phyloP scores from a whole-genome alignment of 192 early-diverging fungal genomes.

The Coemansia sp. region DNA sequence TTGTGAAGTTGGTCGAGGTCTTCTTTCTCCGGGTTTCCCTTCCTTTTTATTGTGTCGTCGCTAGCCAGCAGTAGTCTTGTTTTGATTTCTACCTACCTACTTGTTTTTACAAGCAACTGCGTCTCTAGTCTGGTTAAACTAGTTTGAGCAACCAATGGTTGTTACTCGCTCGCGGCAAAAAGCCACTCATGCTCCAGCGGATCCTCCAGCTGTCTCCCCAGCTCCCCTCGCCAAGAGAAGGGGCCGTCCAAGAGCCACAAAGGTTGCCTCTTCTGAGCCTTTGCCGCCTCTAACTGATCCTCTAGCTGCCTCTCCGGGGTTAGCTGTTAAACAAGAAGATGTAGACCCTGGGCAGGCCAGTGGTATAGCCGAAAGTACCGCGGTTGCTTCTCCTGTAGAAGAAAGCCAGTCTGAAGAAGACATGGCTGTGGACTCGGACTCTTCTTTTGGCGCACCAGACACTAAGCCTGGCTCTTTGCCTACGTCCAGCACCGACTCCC shows the following conservation, averaged over 20 bases:
- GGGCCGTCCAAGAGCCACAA: background rate
- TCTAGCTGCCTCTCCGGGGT: background rate
- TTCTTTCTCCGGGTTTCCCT: no score
- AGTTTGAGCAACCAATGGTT: background rate
- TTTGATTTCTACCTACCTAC: no score
- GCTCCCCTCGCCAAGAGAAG: background rate
- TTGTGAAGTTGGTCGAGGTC: no score
- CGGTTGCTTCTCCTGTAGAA: background rate
- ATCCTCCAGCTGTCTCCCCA: background rate
- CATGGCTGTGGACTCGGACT: background rate
- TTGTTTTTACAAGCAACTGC: no score
- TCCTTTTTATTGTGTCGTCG: no score
- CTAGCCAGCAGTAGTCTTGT: no score
- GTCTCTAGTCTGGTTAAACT: no score
- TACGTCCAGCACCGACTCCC: no score
- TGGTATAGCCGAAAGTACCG: background rate
- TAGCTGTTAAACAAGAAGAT: background rate
- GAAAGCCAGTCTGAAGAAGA: background rate
- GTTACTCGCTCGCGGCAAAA: conserved; percentile 3
- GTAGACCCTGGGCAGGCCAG: background rate
- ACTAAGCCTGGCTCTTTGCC: background rate
- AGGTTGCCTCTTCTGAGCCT: background rate
- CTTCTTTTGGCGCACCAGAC: no score
- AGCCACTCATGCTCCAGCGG: background rate
- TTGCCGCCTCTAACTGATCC: background rate